Base-by-base conservation (phyloP, 2,329 filamentous ascomycete genomes). In the Orbilia ellipsospora region DNA sequence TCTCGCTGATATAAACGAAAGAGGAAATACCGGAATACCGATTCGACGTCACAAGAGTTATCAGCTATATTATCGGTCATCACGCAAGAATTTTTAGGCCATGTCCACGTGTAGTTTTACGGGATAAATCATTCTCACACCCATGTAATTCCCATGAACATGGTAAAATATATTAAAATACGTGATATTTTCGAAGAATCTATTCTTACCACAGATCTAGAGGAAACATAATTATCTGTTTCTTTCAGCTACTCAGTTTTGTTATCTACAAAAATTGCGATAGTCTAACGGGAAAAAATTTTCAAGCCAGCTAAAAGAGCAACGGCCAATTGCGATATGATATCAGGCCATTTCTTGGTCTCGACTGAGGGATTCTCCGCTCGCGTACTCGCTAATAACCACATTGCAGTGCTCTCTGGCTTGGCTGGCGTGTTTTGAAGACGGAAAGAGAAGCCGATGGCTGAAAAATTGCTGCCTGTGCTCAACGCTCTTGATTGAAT, bases 381-480 rank as follows among this genome's bases (percentile, higher is more conserved):
- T 26, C 26, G 16, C 16, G 5, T 48, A 48, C 44, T 48, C 23
- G 54, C 26, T 7, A 36, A 36, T 36, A 36, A 36, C 31, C 31
- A 36, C 31, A 36, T 36, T 36, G 6, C 31, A 36, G 18, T 20
- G 6, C 50, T 42, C 31, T 23, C 45, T 63, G 16, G 59, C 40
- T 73, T 74, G 40, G 20, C 51, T 62, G 61, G 62, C 51, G 67
- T 52, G 50, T 73, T 59, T 60, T 48, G 31, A 6, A 28, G 13
- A 36, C 62, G 70, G 70, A 63, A 74, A 54, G 63, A 74, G 51
- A 74, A 74, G 70, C 70, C 70, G 70, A 68, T 50, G 63, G 36
- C 40, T 23, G 51, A 28, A 45, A 55, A 16, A 20, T 28, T 31
- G 62, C 62, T 28, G n/a, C 36, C 50, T 26, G 42, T 55, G 42